These are phyloP conservation scores for Cardamine chenopodiifolia DNA, from an alignment of 345 rosid genomes.

Conservation along the genomic window DNA sequence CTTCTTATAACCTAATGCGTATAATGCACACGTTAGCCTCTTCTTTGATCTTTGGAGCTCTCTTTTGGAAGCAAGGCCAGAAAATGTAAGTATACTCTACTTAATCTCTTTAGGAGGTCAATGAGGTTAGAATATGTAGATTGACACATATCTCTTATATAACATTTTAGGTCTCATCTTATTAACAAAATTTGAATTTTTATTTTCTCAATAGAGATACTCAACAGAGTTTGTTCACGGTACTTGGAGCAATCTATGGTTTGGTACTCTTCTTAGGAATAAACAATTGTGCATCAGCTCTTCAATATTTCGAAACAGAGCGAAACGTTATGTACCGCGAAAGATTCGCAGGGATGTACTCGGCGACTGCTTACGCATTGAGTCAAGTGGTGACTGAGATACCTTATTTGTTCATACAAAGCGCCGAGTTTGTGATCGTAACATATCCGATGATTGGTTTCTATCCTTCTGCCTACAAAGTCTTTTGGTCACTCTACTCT, in stretches of 20 bases:
- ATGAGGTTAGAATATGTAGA: not conserved
- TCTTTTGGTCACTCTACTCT: slow-evolving; percentile 67
- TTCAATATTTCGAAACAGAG: slow-evolving; percentile 59
- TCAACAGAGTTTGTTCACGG: slow-evolving; percentile 68
- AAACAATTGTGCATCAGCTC: slow-evolving; percentile 67
- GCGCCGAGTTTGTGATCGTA: slow-evolving; percentile 47
- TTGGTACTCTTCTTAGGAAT: slow-evolving; percentile 60
- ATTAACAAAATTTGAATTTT: not conserved
- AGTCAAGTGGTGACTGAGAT: slow-evolving; percentile 76
- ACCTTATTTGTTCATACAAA: slow-evolving; percentile 61
- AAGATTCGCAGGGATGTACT: slow-evolving; percentile 87
- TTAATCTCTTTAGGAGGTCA: not conserved
- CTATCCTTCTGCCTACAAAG: slow-evolving; percentile 53
- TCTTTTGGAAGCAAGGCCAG: slow-evolving; percentile 79
- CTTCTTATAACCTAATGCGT: slow-evolving; percentile 71
- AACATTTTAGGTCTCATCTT: not conserved
- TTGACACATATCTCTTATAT: not conserved
- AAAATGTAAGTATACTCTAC: slow-evolving; percentile 47
- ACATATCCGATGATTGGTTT: slow-evolving; percentile 81
- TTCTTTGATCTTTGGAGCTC: slow-evolving; percentile 63
- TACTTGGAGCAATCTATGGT: slow-evolving; percentile 58
- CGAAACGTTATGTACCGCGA: slow-evolving; percentile 72
- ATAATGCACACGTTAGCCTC: slow-evolving; percentile 43
- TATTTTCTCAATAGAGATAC: slow-evolving; percentile 45
- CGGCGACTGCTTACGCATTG: slow-evolving; percentile 65